phyloP scores from a whole-genome alignment of 345 rosid species.

The Brassica napus region Da-Ae NC_063444.1:11709001-11709500 shows the following conservation, averaged over 20 bases:
- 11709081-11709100: conserved; percentile 1
- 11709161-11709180: background rate
- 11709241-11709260: conserved; percentile 1
- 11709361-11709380: too few relatives aligned
- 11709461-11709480: background rate
- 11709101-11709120: conserved; percentile 21
- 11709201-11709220: background rate
- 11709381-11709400: too few relatives aligned
- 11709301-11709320: conserved; percentile 11
- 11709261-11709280: conserved; percentile 29
- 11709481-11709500: background rate
- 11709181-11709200: conserved; percentile 4
- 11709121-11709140: conserved; percentile 22
- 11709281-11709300: background rate
- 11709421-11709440: too few relatives aligned
- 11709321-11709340: background rate
- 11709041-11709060: conserved; percentile 29
- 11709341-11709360: too few relatives aligned
- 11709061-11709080: conserved; percentile 36
- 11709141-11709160: background rate
- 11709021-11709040: background rate
- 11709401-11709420: too few relatives aligned
- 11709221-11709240: background rate
- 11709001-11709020: conserved; percentile 30
- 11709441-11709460: too few relatives aligned